These are phyloP conservation scores for Colletotrichum kahawae DNA, from an alignment of 2,329 filamentous ascomycete species.

Conservation along the genomic window DNA sequence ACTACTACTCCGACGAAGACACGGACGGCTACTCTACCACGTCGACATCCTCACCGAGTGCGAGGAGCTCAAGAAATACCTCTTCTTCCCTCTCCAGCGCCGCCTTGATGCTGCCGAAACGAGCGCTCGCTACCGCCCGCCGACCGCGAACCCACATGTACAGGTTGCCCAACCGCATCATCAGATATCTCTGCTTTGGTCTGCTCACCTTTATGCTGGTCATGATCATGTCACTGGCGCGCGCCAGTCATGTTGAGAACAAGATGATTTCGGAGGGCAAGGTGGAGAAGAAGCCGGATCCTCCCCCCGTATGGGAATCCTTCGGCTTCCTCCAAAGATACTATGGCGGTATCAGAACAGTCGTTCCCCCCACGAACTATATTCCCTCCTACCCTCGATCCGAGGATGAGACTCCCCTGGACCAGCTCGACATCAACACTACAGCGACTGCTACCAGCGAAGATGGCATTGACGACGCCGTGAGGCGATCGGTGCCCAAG, in stretches of 20 bases:
- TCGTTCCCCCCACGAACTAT: conserved; percentile 71
- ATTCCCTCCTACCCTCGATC: conserved; percentile 80
- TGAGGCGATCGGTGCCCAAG: conserved; percentile 39
- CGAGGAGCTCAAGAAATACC: conserved; percentile 60
- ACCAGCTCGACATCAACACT: conserved; percentile 42
- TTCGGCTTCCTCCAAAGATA: conserved; percentile 89
- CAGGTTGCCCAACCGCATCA: conserved; percentile 73
- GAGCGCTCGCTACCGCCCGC: conserved; percentile 34
- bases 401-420: conserved; percentile 60
- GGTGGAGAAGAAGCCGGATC: conserved; percentile 62
- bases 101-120: conserved; percentile 50
- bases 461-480: conserved; percentile 30
- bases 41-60: conserved; percentile 48
- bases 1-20: conserved; percentile 50
- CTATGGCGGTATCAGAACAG: conserved; percentile 81
- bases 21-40: conserved; percentile 45
- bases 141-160: conserved; percentile 51
- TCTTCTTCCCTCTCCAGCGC: conserved; percentile 49
- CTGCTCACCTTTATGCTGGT: conserved; percentile 73
- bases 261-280: conserved; percentile 61
- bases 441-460: conserved; percentile 27
- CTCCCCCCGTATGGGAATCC: conserved; percentile 79
- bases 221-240: conserved; percentile 77
- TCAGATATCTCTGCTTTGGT: conserved; percentile 78
- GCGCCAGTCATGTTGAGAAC: conserved; percentile 75